These are phyloP conservation scores for Polymyxa betae DNA, from an alignment of 208 protist species.

Conservation along the genomic window DNA sequence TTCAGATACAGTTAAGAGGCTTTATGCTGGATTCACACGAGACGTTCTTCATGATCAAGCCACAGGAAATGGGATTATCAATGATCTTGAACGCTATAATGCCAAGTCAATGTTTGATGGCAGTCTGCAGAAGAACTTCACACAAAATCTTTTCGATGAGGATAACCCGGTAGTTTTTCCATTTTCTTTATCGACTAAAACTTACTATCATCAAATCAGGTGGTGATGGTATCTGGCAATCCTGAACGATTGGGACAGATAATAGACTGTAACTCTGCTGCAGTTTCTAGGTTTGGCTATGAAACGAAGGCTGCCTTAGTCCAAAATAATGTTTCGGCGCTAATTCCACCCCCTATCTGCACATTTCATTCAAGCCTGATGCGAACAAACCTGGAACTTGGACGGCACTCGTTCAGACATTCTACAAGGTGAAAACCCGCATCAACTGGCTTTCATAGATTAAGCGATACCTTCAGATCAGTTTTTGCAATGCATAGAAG, in stretches of 20 bases:
- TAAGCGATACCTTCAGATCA: not conserved
- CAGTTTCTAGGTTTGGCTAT: not conserved
- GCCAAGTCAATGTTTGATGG: no score
- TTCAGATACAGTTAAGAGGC: not conserved
- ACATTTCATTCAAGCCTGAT: not conserved
- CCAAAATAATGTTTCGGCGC: not conserved
- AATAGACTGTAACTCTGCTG: slow-evolving; percentile 21
- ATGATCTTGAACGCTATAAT: no score
- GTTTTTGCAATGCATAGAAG: not conserved
- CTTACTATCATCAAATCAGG: not conserved
- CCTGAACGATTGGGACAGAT: not conserved
- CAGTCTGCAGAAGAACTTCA: not conserved
- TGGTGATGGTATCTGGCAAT: not conserved
- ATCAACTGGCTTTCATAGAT: not conserved
- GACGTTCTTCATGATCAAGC: not conserved
- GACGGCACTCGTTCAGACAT: not conserved
- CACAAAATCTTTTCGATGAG: not conserved
- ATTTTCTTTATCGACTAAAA: not conserved
- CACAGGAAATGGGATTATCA: no score
- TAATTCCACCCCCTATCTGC: slow-evolving; percentile 8
- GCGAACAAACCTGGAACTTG: not conserved
- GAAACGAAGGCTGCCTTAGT: not conserved
- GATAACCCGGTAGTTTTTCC: not conserved
- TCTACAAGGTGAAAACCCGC: not conserved
- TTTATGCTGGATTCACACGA: slow-evolving; percentile 4